These are phyloP conservation scores for Cercophora scortea DNA, from an alignment of 495 filamentous ascomycete species.

Conservation along the genomic window DNA sequence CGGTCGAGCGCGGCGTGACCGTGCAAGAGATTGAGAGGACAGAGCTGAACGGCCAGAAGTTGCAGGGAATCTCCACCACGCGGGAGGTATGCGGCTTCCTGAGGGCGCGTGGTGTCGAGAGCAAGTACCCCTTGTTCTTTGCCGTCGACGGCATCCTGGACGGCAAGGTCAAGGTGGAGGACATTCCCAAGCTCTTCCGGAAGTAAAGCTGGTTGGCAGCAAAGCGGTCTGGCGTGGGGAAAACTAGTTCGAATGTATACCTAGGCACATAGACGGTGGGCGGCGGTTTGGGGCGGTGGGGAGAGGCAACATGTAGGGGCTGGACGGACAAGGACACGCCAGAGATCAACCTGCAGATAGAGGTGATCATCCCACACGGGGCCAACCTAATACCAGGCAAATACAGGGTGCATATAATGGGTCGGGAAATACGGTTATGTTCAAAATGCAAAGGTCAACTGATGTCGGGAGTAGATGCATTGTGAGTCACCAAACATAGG, in stretches of 20 bases:
- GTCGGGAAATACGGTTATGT: background rate
- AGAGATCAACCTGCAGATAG: background rate
- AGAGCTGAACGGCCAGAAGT: constrained; percentile 93
- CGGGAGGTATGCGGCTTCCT: constrained; percentile 85
- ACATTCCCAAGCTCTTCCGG: constrained; percentile 53
- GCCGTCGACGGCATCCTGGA: constrained; percentile 65
- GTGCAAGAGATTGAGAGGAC: constrained; percentile 82
- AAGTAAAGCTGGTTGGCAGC: constrained; percentile 6
- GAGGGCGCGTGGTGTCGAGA: constrained; percentile 64
- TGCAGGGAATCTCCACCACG: constrained; percentile 90
- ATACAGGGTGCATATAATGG: constrained; percentile 1
- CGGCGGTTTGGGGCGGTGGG: background rate
- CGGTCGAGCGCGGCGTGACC: constrained; percentile 65
- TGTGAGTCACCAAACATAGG: no score
- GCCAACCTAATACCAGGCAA: constrained; percentile 1
- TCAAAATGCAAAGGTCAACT: no score
- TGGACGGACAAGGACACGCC: background rate
- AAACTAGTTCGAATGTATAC: background rate
- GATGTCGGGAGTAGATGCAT: no score
- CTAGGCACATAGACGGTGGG: background rate
- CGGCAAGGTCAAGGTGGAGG: constrained; percentile 49
- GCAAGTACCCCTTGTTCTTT: constrained; percentile 86
- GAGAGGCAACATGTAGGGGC: background rate
- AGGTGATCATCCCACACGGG: constrained; percentile 9
- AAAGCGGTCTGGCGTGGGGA: background rate